These are phyloP conservation scores for Edaphochlamys debaryana DNA, from an alignment of 139 green algal genomes.

Conservation along the genomic window DNA sequence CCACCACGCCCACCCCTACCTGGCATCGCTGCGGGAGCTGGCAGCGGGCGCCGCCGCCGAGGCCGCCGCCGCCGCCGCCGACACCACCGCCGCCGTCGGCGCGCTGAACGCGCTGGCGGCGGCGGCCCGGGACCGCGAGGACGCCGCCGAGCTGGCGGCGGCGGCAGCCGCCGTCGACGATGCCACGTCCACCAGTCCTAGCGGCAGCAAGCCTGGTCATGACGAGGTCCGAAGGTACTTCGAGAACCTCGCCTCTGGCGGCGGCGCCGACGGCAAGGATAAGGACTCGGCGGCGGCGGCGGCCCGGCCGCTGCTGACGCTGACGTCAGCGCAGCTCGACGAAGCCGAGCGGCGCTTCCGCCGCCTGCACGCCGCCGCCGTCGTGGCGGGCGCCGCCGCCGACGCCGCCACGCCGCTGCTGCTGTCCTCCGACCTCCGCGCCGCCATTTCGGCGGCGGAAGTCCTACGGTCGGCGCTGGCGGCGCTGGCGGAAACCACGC, in stretches of 20 bases:
- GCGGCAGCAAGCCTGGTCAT: no score
- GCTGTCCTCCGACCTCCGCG: constrained; percentile 57
- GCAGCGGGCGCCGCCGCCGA: constrained; percentile 37
- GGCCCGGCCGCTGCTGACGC: constrained; percentile 27
- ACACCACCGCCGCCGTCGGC: background rate
- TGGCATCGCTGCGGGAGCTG: constrained; percentile 56
- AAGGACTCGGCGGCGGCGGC: background rate
- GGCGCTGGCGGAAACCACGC: constrained; percentile 51
- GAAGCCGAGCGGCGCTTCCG: constrained; percentile 48
- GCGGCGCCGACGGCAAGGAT: background rate
- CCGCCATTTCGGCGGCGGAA: constrained; percentile 25
- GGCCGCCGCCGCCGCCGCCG: constrained; percentile 12
- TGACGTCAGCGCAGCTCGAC: constrained; percentile 48
- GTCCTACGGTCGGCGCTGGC: constrained; percentile 45
- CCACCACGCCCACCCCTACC: constrained; percentile 66
- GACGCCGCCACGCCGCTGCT: constrained; percentile 70
- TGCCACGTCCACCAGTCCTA: no score
- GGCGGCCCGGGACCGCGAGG: background rate
- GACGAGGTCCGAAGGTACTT: constrained; percentile 18
- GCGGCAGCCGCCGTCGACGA: no score
- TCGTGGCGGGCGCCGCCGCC: constrained; percentile 61
- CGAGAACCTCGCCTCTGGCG: background rate
- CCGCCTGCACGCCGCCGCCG: constrained; percentile 58
- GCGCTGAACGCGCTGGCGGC: constrained; percentile 26
- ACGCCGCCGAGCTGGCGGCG: background rate